Evolutionary conservation across 2,329 filamentous ascomycete genomes (phyloP).

Genomic region (Exophiala bonariae): DNA sequence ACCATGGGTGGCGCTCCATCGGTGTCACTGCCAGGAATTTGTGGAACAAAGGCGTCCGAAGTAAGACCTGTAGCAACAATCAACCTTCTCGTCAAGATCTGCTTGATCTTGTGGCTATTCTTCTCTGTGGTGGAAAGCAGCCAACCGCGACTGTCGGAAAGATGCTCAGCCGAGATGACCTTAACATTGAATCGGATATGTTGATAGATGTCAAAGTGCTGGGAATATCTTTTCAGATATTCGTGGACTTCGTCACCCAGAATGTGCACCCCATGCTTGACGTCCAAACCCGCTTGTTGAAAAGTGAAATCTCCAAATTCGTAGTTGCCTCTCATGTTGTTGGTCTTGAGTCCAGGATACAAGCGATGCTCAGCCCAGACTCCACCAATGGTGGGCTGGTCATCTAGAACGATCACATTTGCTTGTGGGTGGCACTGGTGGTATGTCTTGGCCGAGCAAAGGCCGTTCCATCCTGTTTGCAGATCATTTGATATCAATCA

Average conservation of each 20-base stretch:
- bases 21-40: slow-evolving; percentile 50
- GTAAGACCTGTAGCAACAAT: slow-evolving; percentile 63
- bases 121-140: slow-evolving; percentile 23
- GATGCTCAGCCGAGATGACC: slow-evolving; percentile 51
- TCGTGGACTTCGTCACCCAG: slow-evolving; percentile 55
- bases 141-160: slow-evolving; percentile 39
- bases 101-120: slow-evolving; percentile 27
- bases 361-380: slow-evolving; percentile 69
- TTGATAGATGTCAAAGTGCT: slow-evolving; percentile 51
- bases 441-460: slow-evolving; percentile 63
- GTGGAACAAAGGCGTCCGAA: slow-evolving; percentile 56
- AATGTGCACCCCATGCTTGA: slow-evolving; percentile 56
- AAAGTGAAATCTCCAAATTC: slow-evolving; percentile 75
- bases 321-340: slow-evolving; percentile 71
- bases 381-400: slow-evolving; percentile 60
- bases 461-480: slow-evolving; percentile 60
- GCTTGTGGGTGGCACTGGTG: slow-evolving; percentile 57
- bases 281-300: slow-evolving; percentile 43
- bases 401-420: slow-evolving; percentile 59
- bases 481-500: too few relatives aligned
- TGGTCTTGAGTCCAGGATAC: slow-evolving; percentile 67
- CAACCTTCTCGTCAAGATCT: slow-evolving; percentile 52
- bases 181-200: slow-evolving; percentile 52
- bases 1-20: slow-evolving; percentile 54
- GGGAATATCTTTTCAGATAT: slow-evolving; percentile 58